Conservation (phyloP, 148 eudicot genomes). For the Vaccinium vitisidaea region DNA sequence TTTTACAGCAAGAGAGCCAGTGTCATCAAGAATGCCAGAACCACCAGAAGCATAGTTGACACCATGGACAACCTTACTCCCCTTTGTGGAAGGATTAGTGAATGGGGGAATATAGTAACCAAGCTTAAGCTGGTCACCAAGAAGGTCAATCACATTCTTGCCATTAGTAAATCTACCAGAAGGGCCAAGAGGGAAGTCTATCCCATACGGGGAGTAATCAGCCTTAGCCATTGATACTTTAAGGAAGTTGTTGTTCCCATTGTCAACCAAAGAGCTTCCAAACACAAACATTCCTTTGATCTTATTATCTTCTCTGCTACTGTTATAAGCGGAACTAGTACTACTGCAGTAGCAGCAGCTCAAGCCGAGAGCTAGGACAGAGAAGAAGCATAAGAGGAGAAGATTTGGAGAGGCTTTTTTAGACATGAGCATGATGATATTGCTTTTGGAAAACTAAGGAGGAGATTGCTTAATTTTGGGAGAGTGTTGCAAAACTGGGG, state of each 20-base stretch:
- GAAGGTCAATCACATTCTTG: constrained; percentile 36
- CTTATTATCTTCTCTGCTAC: background rate
- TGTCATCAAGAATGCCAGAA: constrained; percentile 41
- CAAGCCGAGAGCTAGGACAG: background rate
- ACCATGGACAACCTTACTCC: constrained; percentile 27
- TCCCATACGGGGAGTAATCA: constrained; percentile 39
- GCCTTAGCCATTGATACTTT: constrained; percentile 24
- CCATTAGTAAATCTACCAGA: constrained; percentile 50
- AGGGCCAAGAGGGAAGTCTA: constrained; percentile 43
- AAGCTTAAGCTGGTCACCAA: constrained; percentile 32
- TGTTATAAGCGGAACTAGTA: too few relatives aligned
- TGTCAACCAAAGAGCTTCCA: constrained; percentile 50
- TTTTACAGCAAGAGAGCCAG: constrained; percentile 31
- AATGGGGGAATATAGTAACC: constrained; percentile 38
- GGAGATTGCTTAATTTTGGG: background rate
- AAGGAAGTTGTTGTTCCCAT: constrained; percentile 48
- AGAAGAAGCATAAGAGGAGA: constrained; percentile 14
- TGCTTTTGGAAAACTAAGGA: too few relatives aligned
- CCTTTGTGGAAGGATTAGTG: constrained; percentile 29
- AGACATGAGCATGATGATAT: background rate
- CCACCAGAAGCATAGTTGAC: constrained; percentile 41
- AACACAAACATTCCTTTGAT: constrained; percentile 43
- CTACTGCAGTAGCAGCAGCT: background rate
- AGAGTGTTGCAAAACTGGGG: background rate
- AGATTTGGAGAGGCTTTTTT: background rate